Base-by-base conservation (phyloP, 805 yeast genomes). In the Starmerella etchellsii region DNA sequence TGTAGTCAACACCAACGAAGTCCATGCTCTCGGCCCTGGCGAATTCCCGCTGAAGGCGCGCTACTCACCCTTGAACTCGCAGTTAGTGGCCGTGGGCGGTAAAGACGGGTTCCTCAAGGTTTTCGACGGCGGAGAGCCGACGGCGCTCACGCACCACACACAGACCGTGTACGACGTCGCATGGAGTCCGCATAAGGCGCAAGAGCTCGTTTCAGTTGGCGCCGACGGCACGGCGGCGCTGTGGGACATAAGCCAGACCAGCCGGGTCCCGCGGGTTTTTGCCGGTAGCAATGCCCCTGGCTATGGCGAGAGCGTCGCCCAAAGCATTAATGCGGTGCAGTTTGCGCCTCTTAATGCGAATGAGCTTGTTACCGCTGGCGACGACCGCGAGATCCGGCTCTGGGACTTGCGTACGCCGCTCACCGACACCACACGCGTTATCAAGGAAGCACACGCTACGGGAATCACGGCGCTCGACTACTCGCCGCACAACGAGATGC, bases 321-420 rank as follows among this genome's bases (percentile, higher is more conserved):
- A 81, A 19, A 76, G 75, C 37, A 62, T 84, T 29, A 74, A 71
- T 55, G 69, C 81, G 1, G 70, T 80, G 34, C 72, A 70, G 32
- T 80, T 80, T 61, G 78, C 78, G 53, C 79, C 82, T 0, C 51
- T 52, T n/a, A 58, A 67, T 30, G 51, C 53, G 24, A 60, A 71
- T 29, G 58, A 82, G 45, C 66, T 80, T 37, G 88, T 76, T 8
- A 80, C 91, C 1, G 94, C 80, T 15, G 81, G 85, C 10, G 74
- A 78, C 27, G 94, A 83, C 57, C 74, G 76, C 52, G 61, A 74
- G n/a, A 71, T 83, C 24, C 72, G 71, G 41, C 64, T 78, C 29
- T 83, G 83, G 76, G 94, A 49, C 37, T 25, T 36, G 20, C 41
- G 53, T 20, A 21, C 37, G 21, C 37, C 43, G 16, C 29, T 38